A percentile compares a stretch with the other conserved stretches of the same genome.
phyloP scores from a whole-genome alignment of 768 basidiomycete genomes.

The Suillus lakei region DNA sequence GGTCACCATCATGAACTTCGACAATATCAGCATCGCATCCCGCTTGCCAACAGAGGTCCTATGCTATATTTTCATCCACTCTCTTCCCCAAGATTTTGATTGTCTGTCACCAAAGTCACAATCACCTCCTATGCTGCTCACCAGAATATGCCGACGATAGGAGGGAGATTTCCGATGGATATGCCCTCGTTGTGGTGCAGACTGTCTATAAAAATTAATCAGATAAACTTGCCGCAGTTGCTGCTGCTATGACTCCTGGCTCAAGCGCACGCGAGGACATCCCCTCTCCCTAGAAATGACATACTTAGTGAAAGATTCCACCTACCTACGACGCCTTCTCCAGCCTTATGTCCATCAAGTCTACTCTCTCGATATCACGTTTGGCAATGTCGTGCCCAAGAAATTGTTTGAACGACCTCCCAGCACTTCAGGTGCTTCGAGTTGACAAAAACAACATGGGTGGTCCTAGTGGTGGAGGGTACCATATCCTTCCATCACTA shows the following conservation, averaged over 20 bases:
- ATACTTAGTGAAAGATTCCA: neutral
- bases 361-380: conserved; percentile 27
- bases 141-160: neutral
- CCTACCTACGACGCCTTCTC: neutral
- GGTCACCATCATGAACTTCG: neutral
- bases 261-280: neutral
- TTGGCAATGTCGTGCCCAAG: neutral
- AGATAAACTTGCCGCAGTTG: neutral
- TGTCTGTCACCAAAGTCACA: neutral
- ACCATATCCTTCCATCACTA: too few relatives aligned
- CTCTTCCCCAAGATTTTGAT: neutral
- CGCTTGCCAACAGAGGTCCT: neutral
- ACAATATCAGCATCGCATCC: neutral
- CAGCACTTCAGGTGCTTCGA: neutral
- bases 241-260: neutral
- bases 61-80: neutral
- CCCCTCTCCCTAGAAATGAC: neutral
- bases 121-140: neutral
- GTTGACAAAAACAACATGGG: too few relatives aligned
- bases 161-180: neutral
- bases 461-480: too few relatives aligned
- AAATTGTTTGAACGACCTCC: neutral
- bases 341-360: neutral
- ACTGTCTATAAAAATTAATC: neutral
- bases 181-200: neutral